Evolutionary conservation across 345 rosid species (phyloP), one percentile per base, ranked within the genome.

Genomic region (Gossypium stocksii): DNA sequence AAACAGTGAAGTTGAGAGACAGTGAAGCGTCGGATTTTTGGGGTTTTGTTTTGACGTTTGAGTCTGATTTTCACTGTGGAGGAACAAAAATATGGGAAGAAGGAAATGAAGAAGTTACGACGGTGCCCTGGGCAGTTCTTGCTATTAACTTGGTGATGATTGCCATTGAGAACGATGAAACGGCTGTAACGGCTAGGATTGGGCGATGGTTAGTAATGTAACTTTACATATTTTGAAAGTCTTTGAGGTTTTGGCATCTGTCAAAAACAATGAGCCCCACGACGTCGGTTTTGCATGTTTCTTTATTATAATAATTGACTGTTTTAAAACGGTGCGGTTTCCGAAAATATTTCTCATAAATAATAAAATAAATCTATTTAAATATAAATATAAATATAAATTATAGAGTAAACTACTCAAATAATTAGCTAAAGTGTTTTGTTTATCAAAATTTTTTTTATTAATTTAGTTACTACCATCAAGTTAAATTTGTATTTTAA

Each of bases 181-280:
- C 65, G 78, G 71, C 23, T 48, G 71, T 76, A 89, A 89, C 93
- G 93, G 93, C 91, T 89, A 87, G 85, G 80, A 76, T 3, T 34
- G 53, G 66, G 5, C 0, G 67, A 76, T 85, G 90, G 78, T 6
- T 58, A 66, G 0, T 45, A 22, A 7, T 8, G 87, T 85, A 65
- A 81, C 68, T 80, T 56, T 0, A 0, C 0, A 0, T 7, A n/a
- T 48, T 80, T 82, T 74, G 72, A 78, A 83, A 74, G 53, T 77
- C 8, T 29, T 25, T 57, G 15, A 49, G 38, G 46, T 1, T 53
- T 65, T 41, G 64, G 43, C 64, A 74, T 43, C 65, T 74, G 71
- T 53, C 72, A 15, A 54, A 51, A 64, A 29, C 64, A 2, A 29
- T 4, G 73, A 51, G 46, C 9, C 43, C 17, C 59, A 11, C 7